Base-by-base conservation (phyloP, 1,139 yeast genomes). In the Yamadazyma kanchanaburiensis region DNA sequence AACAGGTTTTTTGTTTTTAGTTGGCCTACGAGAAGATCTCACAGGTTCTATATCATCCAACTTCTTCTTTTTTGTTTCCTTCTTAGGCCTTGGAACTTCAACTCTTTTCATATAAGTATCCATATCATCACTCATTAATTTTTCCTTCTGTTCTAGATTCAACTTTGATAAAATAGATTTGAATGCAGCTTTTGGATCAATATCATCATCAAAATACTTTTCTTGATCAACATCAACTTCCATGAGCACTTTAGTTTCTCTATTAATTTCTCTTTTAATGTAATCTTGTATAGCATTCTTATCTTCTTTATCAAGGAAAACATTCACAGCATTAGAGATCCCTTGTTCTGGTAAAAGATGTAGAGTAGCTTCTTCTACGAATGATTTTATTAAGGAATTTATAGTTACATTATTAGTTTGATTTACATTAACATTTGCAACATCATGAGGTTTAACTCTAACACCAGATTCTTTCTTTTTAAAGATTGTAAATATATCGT, bases 241-340 rank as follows among this genome's bases (percentile, higher is more conserved):
- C 35, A 78, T 54, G 32, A 89, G 59, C 35, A 75, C 58, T 23
- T 73, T 64, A 14, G 84, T 68, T 43, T 86, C 94, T 25, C 67
- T 67, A 15, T 65, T 69, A 35, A 88, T 64, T 36, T 89, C 87
- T 13, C 62, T 61, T 28, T 80, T 81, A 6, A 91, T 79, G 51
- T 81, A 87, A 25, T 71, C 73, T 34, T 74, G 77, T 32, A 91
- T 60, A 0, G 89, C 76, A 27, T 65, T 64, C 46, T 82, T 84
- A 46, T 89, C 96, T 38, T 88, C 96, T 42, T 85, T 84, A 25
- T 83, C 88, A 6, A 91, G 79, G 51, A 76, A 83, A 34, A 70
- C 72, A 33, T 74, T 70, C 2, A 89, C 77, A 0, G 95, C 91
- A 26, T 78, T 77, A 30, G 78, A 80, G 46, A 89, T 69, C 0